Base-by-base conservation (phyloP, 208 protist genomes). In the Acanthamoeba healyi region DNA sequence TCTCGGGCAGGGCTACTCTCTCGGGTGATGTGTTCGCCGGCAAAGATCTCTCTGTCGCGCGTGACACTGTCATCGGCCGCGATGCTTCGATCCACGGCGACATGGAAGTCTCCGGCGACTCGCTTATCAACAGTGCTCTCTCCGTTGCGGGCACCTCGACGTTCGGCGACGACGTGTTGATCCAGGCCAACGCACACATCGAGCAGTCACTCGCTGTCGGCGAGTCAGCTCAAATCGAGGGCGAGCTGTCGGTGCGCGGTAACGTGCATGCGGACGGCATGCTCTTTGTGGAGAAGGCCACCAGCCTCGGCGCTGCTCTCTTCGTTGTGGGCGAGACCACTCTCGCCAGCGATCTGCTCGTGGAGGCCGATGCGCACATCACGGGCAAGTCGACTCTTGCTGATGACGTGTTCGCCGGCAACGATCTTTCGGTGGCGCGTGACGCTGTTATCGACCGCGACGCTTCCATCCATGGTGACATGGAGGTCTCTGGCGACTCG, bases 271-370 rank as follows among this genome's bases (percentile, higher is more conserved):
- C 82, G 12, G 54, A 90, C 32, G 82, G 82, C 54, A 44, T 36
- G 10, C 74, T 84, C 6, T 84, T 14, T 7, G 44, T 84, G 14
- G 46, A 87, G 49, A 54, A 87, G 79, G 40, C 26, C 24, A 87
- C 79, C 19, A 87, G 79, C 79, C 46, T 87, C 46, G 79, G 49
- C n/a, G 79, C 32, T 9, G 29, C 29, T 29, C 29, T 61, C 9
- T 24, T 87, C 44, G 42, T 87, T 14, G 26, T 61, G 7, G 46
- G 42, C 7, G 79, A 63, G n/a, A 32, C 49, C 79, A 87, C 79
- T 22, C 32, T 87, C 26, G 49, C 26, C 9, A 26, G 26, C 15
- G n/a, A 42, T 15, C 77, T 58, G 26, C 29, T 10, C n/a, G 49
- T 49, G 5, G 26, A 34, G 12, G 42, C 17, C 34, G 29, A 72